Conservation (phyloP, 768 basidiomycete species). For the Saitozyma sp. region DNA sequence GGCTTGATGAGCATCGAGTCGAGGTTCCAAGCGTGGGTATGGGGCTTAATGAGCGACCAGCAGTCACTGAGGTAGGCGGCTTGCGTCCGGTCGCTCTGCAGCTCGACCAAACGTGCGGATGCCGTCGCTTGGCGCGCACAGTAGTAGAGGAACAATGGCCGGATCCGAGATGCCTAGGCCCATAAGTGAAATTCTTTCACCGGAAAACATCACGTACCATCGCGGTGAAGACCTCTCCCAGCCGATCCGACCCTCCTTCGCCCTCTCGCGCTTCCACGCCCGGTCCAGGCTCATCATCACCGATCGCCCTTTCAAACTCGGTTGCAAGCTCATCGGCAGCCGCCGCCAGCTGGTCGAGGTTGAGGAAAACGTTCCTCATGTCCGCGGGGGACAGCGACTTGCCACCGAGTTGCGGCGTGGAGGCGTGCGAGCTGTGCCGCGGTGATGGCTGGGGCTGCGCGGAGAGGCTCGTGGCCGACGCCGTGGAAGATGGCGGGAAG, state of each 20-base stretch:
- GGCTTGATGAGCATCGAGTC: slow-evolving; percentile 74
- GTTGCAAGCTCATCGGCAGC: slow-evolving; percentile 49
- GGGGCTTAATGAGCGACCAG: slow-evolving; percentile 49
- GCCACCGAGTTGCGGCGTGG: slow-evolving; percentile 11
- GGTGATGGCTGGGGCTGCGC: slow-evolving; percentile 22
- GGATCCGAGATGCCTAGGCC: slow-evolving; percentile 34
- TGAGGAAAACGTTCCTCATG: slow-evolving; percentile 49
- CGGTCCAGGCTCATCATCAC: slow-evolving; percentile 33
- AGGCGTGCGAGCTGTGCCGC: not conserved
- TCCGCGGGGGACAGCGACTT: slow-evolving; percentile 44
- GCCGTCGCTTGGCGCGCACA: slow-evolving; percentile 50
- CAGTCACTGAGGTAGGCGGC: slow-evolving; percentile 46
- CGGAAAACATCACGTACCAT: slow-evolving; percentile 29
- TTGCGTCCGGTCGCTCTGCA: slow-evolving; percentile 40
- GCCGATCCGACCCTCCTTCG: slow-evolving; percentile 33
- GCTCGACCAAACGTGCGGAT: slow-evolving; percentile 43
- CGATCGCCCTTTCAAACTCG: slow-evolving; percentile 44
- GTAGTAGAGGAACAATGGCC: slow-evolving; percentile 48
- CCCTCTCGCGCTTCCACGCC: slow-evolving; percentile 21
- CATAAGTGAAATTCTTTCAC: too few relatives aligned
- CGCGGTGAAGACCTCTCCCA: slow-evolving; percentile 48
- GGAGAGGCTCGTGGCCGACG: slow-evolving; percentile 4
- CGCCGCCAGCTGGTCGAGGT: slow-evolving; percentile 49
- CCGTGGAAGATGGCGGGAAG: slow-evolving; percentile 8
- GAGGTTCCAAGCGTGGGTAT: slow-evolving; percentile 54